Percentiles rank a stretch among this genome's conserved stretches.
Conservation (phyloP, 1,284 basidiomycete genomes). For the Pseudomicrostroma phylloplanum region DNA sequence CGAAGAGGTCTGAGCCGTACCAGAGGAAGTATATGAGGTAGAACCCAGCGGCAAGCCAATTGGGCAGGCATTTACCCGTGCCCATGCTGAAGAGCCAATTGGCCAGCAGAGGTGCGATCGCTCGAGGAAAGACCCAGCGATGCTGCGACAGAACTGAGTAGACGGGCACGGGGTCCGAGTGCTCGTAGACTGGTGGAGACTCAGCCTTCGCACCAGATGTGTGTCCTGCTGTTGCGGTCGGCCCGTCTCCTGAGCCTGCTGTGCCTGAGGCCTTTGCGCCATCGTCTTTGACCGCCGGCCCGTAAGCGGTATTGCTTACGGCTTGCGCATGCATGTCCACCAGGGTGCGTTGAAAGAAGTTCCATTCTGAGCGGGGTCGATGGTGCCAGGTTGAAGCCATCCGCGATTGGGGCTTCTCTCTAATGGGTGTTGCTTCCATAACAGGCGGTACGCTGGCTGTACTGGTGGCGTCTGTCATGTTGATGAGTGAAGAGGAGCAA, state of each 20-base stretch:
- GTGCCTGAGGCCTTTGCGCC: too few species aligned
- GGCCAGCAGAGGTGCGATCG: conserved; percentile 24
- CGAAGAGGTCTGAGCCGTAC: conserved; percentile 22
- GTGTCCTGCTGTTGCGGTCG: too few species aligned
- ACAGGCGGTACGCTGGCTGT: neutral
- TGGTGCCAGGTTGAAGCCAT: conserved; percentile 1
- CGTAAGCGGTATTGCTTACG: too few species aligned
- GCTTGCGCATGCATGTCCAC: neutral
- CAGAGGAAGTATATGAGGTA: conserved; percentile 13
- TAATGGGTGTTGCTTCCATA: neutral
- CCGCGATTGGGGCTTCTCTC: neutral
- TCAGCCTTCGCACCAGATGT: neutral
- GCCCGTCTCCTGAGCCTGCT: too few species aligned
- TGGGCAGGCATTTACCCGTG: conserved; percentile 29
- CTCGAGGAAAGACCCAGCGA: conserved; percentile 24
- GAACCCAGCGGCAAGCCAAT: neutral
- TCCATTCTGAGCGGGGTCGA: conserved; percentile 1
- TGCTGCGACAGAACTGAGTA: conserved; percentile 29
- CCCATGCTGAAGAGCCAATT: conserved; percentile 26
- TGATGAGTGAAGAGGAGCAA: neutral
- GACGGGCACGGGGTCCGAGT: conserved; percentile 17
- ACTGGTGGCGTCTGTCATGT: neutral
- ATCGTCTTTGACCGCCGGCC: too few species aligned
- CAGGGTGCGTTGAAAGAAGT: neutral
- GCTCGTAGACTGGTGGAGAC: neutral